These are phyloP conservation scores for Pleurotus eryngii DNA, from an alignment of 768 basidiomycete genomes.

Conservation along the genomic window DNA sequence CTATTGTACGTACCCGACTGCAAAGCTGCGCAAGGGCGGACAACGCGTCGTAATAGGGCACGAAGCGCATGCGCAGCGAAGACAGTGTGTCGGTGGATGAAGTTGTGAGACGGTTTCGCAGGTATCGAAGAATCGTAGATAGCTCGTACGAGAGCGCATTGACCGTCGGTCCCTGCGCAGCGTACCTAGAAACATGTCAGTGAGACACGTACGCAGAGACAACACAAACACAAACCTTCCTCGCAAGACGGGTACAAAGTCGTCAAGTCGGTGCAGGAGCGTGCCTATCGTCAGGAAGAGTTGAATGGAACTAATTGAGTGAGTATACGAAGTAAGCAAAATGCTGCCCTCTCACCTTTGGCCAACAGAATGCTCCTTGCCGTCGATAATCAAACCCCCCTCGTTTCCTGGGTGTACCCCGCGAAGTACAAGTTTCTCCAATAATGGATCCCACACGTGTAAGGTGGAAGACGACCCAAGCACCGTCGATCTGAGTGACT, in stretches of 20 bases:
- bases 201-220: background rate
- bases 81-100: constrained; percentile 23
- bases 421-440: constrained; percentile 56
- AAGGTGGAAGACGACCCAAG: constrained; percentile 68
- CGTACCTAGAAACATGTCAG: constrained; percentile 30
- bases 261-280: constrained; percentile 63
- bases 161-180: constrained; percentile 48
- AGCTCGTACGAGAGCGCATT: constrained; percentile 68
- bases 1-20: constrained; percentile 44
- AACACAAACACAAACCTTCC: constrained; percentile 35
- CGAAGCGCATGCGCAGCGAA: constrained; percentile 48
- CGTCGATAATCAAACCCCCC: constrained; percentile 45
- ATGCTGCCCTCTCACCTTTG: constrained; percentile 40
- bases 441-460: constrained; percentile 55
- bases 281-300: constrained; percentile 71
- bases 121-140: constrained; percentile 47
- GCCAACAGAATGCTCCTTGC: constrained; percentile 54
- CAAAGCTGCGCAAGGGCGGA: constrained; percentile 55
- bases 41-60: constrained; percentile 44
- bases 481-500: constrained; percentile 51
- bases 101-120: constrained; percentile 43
- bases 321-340: background rate
- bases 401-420: constrained; percentile 29
- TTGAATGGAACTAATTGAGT: constrained; percentile 42
- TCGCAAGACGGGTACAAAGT: constrained; percentile 43